Percentiles rank a stretch among this genome's conserved stretches.
Evolutionary conservation across 164 flowering plant species (phyloP).

Genomic region (grape (Vitis vinifera)): DNA sequence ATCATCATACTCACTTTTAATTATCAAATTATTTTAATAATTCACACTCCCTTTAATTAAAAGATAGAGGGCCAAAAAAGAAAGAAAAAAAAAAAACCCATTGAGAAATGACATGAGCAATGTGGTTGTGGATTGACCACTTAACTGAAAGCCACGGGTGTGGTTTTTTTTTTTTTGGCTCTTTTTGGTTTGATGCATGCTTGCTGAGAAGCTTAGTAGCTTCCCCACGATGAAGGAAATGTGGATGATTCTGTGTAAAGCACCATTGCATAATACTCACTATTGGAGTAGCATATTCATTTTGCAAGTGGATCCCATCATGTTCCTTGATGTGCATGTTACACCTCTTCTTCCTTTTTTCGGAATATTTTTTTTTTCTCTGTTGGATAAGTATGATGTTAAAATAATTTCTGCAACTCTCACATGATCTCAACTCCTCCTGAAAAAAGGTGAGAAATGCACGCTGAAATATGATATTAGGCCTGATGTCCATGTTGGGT

Average conservation of each 20-base stretch:
- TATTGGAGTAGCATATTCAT: neutral
- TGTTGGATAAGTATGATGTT: neutral
- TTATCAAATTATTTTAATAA: neutral
- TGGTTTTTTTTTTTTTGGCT: neutral
- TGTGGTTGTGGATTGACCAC: conserved; percentile 32
- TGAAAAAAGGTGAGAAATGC: too few relatives aligned
- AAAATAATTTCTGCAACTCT: too few relatives aligned
- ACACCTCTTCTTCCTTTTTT: neutral
- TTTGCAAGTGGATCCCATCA: conserved; percentile 15
- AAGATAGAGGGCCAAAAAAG: too few relatives aligned
- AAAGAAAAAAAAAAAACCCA: too few relatives aligned
- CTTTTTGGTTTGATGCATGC: neutral
- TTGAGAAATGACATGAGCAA: conserved; percentile 2
- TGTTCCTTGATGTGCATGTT: conserved; percentile 6
- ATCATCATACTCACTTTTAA: conserved; percentile 9
- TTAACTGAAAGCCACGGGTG: conserved; percentile 10
- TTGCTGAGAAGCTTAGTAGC: conserved; percentile 14
- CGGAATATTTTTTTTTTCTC: neutral
- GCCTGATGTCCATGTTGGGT: too few relatives aligned
- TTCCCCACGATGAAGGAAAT: conserved; percentile 18
- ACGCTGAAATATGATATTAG: too few relatives aligned
- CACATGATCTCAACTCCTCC: too few relatives aligned
- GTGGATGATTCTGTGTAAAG: conserved; percentile 28
- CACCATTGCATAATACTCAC: conserved; percentile 7
- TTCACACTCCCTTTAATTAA: neutral